These are phyloP conservation scores for Podaxis sp. DNA, from an alignment of 768 basidiomycete genomes.

Conservation along the genomic window DNA sequence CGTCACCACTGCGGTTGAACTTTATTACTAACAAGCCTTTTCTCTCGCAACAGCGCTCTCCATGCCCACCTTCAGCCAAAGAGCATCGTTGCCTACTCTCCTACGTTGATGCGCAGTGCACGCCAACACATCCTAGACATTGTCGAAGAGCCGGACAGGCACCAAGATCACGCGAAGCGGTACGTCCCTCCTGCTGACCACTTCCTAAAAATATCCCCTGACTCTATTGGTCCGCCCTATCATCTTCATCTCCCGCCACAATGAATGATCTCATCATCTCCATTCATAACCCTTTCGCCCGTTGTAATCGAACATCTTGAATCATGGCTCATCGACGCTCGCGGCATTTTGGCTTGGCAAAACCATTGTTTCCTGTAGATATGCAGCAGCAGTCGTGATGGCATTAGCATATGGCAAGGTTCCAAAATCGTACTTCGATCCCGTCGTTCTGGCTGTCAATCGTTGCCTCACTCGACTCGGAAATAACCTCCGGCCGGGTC, in stretches of 20 bases:
- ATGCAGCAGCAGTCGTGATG: constrained; percentile 51
- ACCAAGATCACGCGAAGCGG: constrained; percentile 57
- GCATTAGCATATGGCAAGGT: constrained; percentile 48
- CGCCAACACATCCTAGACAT: constrained; percentile 45
- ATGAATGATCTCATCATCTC: not conserved
- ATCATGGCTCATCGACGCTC: too few relatives aligned
- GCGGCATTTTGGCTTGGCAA: not conserved
- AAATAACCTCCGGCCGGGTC: constrained; percentile 39
- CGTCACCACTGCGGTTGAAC: not conserved
- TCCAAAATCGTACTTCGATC: constrained; percentile 42
- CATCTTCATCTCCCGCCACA: not conserved
- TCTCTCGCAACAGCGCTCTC: constrained; percentile 41
- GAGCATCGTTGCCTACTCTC: constrained; percentile 45
- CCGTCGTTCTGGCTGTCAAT: constrained; percentile 46
- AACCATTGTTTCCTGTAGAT: constrained; percentile 27
- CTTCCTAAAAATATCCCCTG: not conserved
- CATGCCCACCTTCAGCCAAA: constrained; percentile 61
- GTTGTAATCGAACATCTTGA: too few relatives aligned
- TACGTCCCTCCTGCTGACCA: constrained; percentile 15
- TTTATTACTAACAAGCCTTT: not conserved
- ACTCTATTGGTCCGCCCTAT: not conserved
- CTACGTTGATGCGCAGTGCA: constrained; percentile 46
- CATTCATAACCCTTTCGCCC: not conserved
- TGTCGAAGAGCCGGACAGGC: constrained; percentile 39
- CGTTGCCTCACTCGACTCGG: constrained; percentile 46